Evolutionary conservation across 352 stramenopile genomes (phyloP), one percentile per base, ranked within the genome.

Genomic region (Phytophthora litchii): DNA sequence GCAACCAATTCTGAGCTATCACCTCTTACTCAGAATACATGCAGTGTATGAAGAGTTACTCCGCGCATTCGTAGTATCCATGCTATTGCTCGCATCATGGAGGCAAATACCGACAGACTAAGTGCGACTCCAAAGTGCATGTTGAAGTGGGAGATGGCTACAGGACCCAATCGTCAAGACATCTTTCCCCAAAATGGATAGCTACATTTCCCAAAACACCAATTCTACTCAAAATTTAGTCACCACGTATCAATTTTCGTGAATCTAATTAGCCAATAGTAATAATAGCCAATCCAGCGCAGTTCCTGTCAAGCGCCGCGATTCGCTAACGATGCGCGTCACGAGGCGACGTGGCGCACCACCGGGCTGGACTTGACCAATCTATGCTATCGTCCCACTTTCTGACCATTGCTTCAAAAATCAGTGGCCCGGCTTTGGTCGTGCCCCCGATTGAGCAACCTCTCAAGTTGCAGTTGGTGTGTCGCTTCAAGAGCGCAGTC

Each of bases 401-500:
- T 54, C 53, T 54, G 53, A 61, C 43, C 53, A 61, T 32, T n/a
- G 20, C 53, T 61, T 54, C 53, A 61, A 61, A 61, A 61, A 54
- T 54, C 53, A 61, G 32, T 25, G 23, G 14, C 40, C 29, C 19
- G 19, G 17, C 41, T 14, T 41, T 59, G 14, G 5, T 14, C 12
- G 16, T 16, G 7, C 7, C 43, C 43, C 43, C 36, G 1, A 50
- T 38, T n/a, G 20, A 21, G 47, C 47, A 54, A 54, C 47, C 36
- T 16, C 23, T 20, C 19, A 54, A 43, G 47, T 52, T 61, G 53
- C 44, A 61, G 47, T 36, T 44, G 34, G 29, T 21, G 16, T 34
- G 36, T 12, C 37, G 48, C 23, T 56, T 47, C 36, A 55, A 47
- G 5, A 16, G 12, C n/a, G n/a, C n/a, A n/a, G 47, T 27, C 21